Conservation (phyloP, 2,329 filamentous ascomycete species). For the Herpotrichia juniperi region DNA sequence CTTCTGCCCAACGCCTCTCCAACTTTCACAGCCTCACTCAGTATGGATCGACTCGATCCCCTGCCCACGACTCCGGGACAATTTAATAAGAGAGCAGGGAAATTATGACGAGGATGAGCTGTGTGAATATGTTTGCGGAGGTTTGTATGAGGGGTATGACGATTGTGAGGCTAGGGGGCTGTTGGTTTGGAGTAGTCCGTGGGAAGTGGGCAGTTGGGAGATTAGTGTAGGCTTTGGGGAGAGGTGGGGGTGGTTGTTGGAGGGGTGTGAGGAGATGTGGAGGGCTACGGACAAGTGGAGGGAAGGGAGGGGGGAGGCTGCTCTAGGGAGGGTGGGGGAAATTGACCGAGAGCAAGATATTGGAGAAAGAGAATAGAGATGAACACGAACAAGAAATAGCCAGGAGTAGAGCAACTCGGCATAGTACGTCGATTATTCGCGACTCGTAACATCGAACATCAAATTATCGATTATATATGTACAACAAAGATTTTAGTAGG, state of each 20-base stretch:
- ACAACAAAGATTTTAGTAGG: too few relatives aligned
- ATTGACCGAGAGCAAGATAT: too few relatives aligned
- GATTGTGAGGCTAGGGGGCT: constrained; percentile 22
- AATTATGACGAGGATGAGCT: constrained; percentile 15
- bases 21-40: constrained; percentile 5
- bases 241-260: constrained; percentile 48
- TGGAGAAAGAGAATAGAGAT: too few relatives aligned
- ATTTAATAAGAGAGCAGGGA: constrained; percentile 9
- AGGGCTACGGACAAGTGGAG: constrained; percentile 51
- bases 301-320: constrained; percentile 35
- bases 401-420: too few relatives aligned
- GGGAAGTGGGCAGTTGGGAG: constrained; percentile 50
- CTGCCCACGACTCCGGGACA: constrained; percentile 11
- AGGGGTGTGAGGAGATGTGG: constrained; percentile 47
- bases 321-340: not conserved
- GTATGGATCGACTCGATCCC: constrained; percentile 17
- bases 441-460: too few relatives aligned
- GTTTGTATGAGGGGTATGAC: constrained; percentile 19
- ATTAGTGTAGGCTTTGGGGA: constrained; percentile 47
- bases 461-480: too few relatives aligned
- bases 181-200: constrained; percentile 50
- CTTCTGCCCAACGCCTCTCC: constrained; percentile 10
- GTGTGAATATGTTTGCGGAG: constrained; percentile 18
- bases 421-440: too few relatives aligned
- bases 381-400: too few relatives aligned